These are phyloP conservation scores for Plasmodium falciparum DNA, from an alignment of 169 alveolate species.

Conservation along the genomic window DNA sequence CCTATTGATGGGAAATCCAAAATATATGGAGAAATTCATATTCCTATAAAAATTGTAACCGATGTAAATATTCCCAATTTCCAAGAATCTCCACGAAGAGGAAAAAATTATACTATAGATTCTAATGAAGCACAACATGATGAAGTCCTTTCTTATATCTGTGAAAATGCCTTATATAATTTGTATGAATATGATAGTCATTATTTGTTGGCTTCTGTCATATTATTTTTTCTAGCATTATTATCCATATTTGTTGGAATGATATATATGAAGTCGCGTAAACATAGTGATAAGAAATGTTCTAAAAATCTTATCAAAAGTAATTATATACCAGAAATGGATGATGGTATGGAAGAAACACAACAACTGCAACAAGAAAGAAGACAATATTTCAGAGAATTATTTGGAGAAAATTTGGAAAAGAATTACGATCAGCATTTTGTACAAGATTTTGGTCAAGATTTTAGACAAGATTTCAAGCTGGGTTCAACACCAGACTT, in stretches of 20 bases:
- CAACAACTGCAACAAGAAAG: too few relatives aligned
- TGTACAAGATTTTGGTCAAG: too few relatives aligned
- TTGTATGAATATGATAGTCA: slow-evolving; percentile 30
- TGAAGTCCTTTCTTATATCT: slow-evolving; percentile 53
- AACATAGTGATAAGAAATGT: neutral
- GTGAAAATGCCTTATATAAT: slow-evolving; percentile 64
- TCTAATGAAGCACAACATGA: slow-evolving; percentile 38
- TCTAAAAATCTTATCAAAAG: too few relatives aligned
- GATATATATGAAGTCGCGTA: neutral
- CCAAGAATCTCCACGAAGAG: slow-evolving; percentile 30
- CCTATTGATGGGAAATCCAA: slow-evolving; percentile 45
- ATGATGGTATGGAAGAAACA: too few relatives aligned
- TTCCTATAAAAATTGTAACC: slow-evolving; percentile 67
- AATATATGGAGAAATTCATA: slow-evolving; percentile 58
- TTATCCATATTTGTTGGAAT: slow-evolving; percentile 9
- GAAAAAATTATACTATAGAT: slow-evolving; percentile 31
- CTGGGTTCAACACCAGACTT: too few relatives aligned
- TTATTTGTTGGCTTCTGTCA: slow-evolving; percentile 13
- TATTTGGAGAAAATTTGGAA: too few relatives aligned
- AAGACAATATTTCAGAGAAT: too few relatives aligned
- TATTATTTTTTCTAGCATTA: slow-evolving; percentile 10
- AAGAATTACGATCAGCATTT: too few relatives aligned
- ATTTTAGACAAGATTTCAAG: too few relatives aligned
- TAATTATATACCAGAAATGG: too few relatives aligned
- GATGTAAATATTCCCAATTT: slow-evolving; percentile 14